Percentiles rank a stretch among this genome's conserved stretches.
Evolutionary conservation across 768 basidiomycete species (phyloP).

Genomic region (Tylopilus sp.): DNA sequence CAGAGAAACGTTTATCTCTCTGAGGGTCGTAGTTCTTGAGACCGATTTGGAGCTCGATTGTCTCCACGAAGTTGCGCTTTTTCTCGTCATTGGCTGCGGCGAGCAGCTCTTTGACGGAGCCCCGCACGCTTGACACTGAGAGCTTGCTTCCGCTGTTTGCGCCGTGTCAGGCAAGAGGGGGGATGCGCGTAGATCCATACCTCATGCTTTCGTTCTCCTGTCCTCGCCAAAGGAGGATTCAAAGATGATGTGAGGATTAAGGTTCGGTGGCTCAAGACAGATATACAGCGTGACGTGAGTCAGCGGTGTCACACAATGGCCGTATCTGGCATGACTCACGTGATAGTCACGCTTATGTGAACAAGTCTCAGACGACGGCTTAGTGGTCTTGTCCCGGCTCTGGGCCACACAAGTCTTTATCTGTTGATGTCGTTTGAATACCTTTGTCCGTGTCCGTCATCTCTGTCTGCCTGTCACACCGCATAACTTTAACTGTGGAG

Average conservation of each 20-base stretch:
- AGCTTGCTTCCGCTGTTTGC: slow-evolving; percentile 61
- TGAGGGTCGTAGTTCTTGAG: slow-evolving; percentile 99
- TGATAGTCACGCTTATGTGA: slow-evolving; percentile 21
- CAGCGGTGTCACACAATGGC: slow-evolving; percentile 13
- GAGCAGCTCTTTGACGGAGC: slow-evolving; percentile 89
- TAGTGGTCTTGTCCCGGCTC: too few species aligned
- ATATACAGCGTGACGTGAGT: slow-evolving; percentile 37
- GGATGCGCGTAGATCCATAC: slow-evolving; percentile 9
- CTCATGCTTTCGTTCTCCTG: slow-evolving; percentile 31
- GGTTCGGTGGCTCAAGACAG: slow-evolving; percentile 29
- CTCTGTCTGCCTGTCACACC: not conserved
- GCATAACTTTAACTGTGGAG: not conserved
- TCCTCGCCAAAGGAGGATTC: slow-evolving; percentile 12
- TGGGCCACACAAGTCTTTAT: not conserved
- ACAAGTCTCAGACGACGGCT: slow-evolving; percentile 7
- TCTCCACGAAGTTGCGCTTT: slow-evolving; percentile 93
- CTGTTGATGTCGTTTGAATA: slow-evolving; percentile 10
- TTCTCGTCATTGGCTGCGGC: slow-evolving; percentile 82
- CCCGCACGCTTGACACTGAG: slow-evolving; percentile 99
- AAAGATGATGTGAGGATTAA: slow-evolving; percentile 26
- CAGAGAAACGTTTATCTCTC: slow-evolving; percentile 99
- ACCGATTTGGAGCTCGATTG: slow-evolving; percentile 93
- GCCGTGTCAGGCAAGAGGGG: not conserved
- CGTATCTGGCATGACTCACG: slow-evolving; percentile 3
- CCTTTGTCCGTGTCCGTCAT: not conserved